Conservation (phyloP, 768 basidiomycete genomes). For the Auricularia sp. region DNA sequence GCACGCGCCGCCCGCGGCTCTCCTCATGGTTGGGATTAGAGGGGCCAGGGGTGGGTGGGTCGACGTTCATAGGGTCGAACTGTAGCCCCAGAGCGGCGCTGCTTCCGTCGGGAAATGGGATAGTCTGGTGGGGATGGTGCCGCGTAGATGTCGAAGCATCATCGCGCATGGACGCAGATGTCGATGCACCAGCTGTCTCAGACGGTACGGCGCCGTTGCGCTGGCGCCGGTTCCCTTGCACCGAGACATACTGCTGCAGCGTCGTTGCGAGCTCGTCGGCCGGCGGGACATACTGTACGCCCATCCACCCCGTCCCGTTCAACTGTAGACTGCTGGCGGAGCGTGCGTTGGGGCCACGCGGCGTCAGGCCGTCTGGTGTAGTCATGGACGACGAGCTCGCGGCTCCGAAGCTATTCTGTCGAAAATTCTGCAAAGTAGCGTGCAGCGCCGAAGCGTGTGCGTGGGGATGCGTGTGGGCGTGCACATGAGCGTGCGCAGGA, state of each 20-base stretch:
- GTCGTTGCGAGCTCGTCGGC: neutral
- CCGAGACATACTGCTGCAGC: neutral
- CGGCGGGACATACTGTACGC: neutral
- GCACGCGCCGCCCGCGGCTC: neutral
- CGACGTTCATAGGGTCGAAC: neutral
- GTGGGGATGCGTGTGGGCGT: neutral
- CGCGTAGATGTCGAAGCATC: neutral
- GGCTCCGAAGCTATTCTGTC: neutral
- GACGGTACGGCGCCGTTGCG: neutral
- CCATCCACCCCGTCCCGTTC: neutral
- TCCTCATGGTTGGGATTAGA: neutral
- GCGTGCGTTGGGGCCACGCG: neutral
- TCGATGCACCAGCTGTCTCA: neutral
- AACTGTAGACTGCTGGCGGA: neutral
- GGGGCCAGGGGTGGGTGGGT: neutral
- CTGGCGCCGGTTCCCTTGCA: neutral
- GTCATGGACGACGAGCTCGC: neutral
- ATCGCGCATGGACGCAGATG: neutral
- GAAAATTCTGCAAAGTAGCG: neutral
- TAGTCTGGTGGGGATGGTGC: neutral
- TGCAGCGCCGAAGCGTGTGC: neutral
- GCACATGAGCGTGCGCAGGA: neutral
- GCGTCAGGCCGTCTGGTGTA: neutral
- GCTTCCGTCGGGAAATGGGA: neutral
- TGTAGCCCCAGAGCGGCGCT: neutral